Evolutionary conservation across 108 stramenopile genomes (phyloP), one percentile per base, ranked within the genome.

Genomic region (Nannochloropsis salina): DNA sequence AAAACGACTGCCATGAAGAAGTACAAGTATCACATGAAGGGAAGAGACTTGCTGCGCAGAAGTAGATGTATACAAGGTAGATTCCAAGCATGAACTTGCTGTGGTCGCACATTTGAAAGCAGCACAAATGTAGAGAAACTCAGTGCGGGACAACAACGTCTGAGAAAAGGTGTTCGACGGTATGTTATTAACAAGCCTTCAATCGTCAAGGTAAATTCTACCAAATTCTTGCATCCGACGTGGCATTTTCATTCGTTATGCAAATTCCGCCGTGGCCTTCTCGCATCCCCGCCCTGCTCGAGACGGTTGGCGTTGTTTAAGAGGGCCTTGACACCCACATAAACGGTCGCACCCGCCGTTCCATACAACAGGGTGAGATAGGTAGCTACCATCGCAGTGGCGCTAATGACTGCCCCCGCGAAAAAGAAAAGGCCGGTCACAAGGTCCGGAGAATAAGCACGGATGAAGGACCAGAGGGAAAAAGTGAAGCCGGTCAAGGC

Each of bases 231-330:
- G 31, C 31, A 31, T 31, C 31, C 31, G 31, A 31, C 31, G 31
- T 31, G 31, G 31, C 31, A 31, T 31, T 1, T 31, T 31, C 31
- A 74, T 2, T 74, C 61, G 3, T 74, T 0, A 8, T 74, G 61
- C 61, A 74, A n/a, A n/a, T 74, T 74, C n/a, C 61, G 61, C 61
- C 61, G 15, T 74, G 61, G 61, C 15, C 61, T n/a, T 2, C 61
- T 74, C 31, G 31, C 31, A 31, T 31, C 31, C n/a, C 61, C 61
- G 20, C n/a, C 61, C n/a, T 74, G 61, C 61, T 74, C 61, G 20
- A 74, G n/a, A 4, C 61, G 61, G n/a, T 74, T 74, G n/a, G 61
- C 61, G n/a, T 74, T 74, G 61, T 74, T 74, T n/a, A 74, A 74
- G 20, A 74, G n/a, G n/a, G 61, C 61, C 8, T 74, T 74, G 20